Percentiles rank a stretch among this genome's conserved stretches.
Conservation (phyloP, 768 basidiomycete species). For the Thelephora ganbajun region DNA sequence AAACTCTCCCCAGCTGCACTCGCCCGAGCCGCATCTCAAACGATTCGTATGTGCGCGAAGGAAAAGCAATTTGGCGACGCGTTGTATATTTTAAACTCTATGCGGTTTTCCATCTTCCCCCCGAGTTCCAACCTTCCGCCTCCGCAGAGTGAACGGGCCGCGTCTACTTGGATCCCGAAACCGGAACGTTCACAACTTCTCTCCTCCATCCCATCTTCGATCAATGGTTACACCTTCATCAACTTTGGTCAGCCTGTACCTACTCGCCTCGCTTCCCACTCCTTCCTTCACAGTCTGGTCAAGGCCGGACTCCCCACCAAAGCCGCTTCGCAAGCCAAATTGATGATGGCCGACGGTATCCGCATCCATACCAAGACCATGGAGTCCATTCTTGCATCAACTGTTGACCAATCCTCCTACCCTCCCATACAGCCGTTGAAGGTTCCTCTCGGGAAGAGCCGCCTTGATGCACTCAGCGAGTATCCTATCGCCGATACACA, state of each 20-base stretch:
- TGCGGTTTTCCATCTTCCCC: slow-evolving; percentile 26
- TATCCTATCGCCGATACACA: slow-evolving; percentile 21
- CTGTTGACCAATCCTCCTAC: slow-evolving; percentile 11
- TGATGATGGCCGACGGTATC: slow-evolving; percentile 42
- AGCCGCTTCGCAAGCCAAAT: slow-evolving; percentile 33
- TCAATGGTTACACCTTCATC: slow-evolving; percentile 25
- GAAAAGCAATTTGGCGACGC: slow-evolving; percentile 27
- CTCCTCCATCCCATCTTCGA: slow-evolving; percentile 8
- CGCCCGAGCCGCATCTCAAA: slow-evolving; percentile 30
- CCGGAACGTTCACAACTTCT: not conserved
- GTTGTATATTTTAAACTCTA: slow-evolving; percentile 42
- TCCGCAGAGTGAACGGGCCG: slow-evolving; percentile 10
- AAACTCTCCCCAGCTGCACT: slow-evolving; percentile 8
- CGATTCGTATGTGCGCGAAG: slow-evolving; percentile 32
- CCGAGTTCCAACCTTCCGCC: slow-evolving; percentile 11
- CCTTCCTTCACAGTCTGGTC: slow-evolving; percentile 49
- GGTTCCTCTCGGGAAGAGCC: not conserved
- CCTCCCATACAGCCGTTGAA: slow-evolving; percentile 8
- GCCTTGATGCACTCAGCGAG: not conserved
- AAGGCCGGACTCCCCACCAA: slow-evolving; percentile 32
- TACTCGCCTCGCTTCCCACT: slow-evolving; percentile 46
- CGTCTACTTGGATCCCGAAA: slow-evolving; percentile 7
- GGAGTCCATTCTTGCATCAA: slow-evolving; percentile 24
- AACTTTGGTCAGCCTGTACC: slow-evolving; percentile 38
- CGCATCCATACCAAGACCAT: slow-evolving; percentile 35